These are phyloP conservation scores for Agrostemma githago DNA, from an alignment of 148 eudicot species.

Conservation along the genomic window DNA sequence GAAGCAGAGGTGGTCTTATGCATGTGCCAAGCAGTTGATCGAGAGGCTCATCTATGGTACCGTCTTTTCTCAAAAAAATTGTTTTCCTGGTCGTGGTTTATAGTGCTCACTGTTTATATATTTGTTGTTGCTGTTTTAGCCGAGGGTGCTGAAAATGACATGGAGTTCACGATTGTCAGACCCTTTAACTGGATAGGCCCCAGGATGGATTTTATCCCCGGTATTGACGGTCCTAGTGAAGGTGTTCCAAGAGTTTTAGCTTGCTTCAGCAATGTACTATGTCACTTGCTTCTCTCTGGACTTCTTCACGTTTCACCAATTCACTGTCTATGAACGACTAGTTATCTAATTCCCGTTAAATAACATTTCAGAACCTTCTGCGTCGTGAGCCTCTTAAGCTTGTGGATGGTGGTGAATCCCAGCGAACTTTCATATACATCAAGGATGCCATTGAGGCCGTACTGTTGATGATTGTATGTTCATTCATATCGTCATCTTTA, in stretches of 20 bases:
- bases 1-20: conserved; percentile 98
- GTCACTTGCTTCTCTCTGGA: conserved; percentile 5
- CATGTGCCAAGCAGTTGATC: conserved; percentile 92
- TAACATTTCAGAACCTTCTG: conserved; percentile 58
- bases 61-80: neutral
- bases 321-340: neutral
- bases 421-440: conserved; percentile 81
- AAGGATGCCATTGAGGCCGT: conserved; percentile 98
- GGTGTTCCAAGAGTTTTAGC: conserved; percentile 98
- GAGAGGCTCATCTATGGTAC: conserved; percentile 88
- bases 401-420: conserved; percentile 93
- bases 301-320: neutral
- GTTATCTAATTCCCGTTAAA: neutral
- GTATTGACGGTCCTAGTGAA: conserved; percentile 96
- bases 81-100: neutral
- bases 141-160: conserved; percentile 96
- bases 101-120: neutral
- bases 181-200: conserved; percentile 99
- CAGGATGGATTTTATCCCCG: conserved; percentile 98
- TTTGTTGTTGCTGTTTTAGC: conserved; percentile 36
- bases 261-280: conserved; percentile 91
- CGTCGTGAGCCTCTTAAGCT: conserved; percentile 91
- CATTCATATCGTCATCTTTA: neutral
- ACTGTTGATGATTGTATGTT: conserved; percentile 85
- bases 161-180: conserved; percentile 87